These are phyloP conservation scores for Cyberlindnera japonica DNA, from an alignment of 805 yeast species.

Conservation along the genomic window DNA sequence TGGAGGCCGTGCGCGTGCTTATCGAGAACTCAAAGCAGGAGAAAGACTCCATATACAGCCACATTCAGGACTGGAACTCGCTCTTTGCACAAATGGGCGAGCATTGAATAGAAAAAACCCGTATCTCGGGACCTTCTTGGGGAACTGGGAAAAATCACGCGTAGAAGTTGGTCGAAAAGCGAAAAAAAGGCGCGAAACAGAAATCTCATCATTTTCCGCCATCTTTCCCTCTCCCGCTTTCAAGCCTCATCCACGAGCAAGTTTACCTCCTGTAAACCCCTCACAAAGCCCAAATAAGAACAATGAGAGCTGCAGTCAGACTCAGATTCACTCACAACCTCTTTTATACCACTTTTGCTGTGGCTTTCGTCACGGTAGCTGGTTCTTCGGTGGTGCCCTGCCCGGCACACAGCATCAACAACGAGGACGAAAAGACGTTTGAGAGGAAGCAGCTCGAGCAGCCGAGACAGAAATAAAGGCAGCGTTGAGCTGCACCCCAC, in stretches of 20 bases:
- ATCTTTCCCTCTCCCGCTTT: not conserved
- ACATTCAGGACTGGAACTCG: slow-evolving; percentile 1
- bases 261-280: too few species aligned
- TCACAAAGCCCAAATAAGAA: not conserved
- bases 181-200: not conserved
- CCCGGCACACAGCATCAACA: slow-evolving; percentile 40
- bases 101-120: too few species aligned
- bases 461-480: slow-evolving; percentile 5
- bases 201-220: not conserved
- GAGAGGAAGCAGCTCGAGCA: slow-evolving; percentile 11
- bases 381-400: slow-evolving; percentile 40
- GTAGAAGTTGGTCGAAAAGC: too few species aligned
- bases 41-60: not conserved
- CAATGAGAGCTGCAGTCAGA: slow-evolving; percentile 51
- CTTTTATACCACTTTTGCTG: slow-evolving; percentile 57
- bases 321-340: slow-evolving; percentile 48
- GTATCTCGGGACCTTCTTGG: too few species aligned
- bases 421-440: slow-evolving; percentile 34
- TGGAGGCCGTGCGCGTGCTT: slow-evolving; percentile 29
- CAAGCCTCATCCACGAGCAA: too few species aligned
- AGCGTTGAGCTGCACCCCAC: not conserved
- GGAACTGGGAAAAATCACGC: too few species aligned
- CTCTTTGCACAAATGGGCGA: not conserved
- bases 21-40: slow-evolving; percentile 12
- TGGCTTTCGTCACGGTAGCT: slow-evolving; percentile 48